Evolutionary conservation across 768 basidiomycete species (phyloP).

Genomic region (Inosperma sp.): DNA sequence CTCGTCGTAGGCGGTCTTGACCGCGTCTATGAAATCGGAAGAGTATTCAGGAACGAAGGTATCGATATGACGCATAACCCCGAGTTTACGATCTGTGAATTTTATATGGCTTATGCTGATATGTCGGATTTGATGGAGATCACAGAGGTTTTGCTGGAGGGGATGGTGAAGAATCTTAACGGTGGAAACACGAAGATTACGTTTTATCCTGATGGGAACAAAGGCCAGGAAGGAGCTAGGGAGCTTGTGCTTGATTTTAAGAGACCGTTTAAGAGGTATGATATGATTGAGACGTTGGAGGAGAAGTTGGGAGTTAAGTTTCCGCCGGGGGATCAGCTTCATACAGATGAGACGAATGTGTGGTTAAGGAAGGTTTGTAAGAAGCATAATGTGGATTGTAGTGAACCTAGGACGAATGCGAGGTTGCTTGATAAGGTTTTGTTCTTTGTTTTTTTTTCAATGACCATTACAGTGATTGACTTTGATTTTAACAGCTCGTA

Average conservation of each 20-base stretch:
- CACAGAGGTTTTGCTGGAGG: conserved; percentile 86
- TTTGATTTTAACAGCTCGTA: conserved; percentile 58
- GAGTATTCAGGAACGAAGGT: conserved; percentile 97
- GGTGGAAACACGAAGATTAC: conserved; percentile 73
- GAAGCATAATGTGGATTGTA: conserved; percentile 97
- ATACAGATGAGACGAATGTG: conserved; percentile 81
- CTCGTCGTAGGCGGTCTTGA: conserved; percentile 96
- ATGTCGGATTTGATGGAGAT: conserved; percentile 99
- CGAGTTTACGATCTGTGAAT: conserved; percentile 99
- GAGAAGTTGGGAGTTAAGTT: conserved; percentile 89
- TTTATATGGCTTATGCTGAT: conserved; percentile 99
- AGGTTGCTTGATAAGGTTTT: conserved; percentile 89
- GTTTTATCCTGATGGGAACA: conserved; percentile 95
- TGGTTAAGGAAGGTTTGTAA: conserved; percentile 79
- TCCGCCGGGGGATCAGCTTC: conserved; percentile 87
- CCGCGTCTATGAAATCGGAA: conserved; percentile 96
- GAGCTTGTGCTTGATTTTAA: conserved; percentile 79
- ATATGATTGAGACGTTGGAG: conserved; percentile 97
- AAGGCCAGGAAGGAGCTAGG: conserved; percentile 56
- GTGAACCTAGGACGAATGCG: conserved; percentile 92
- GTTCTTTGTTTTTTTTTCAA: neutral
- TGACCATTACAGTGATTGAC: neutral
- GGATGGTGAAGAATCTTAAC: conserved; percentile 83
- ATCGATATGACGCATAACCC: conserved; percentile 99
- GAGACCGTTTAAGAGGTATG: conserved; percentile 96